Conservation (phyloP, 805 yeast genomes). For the Debaryomyces prosopidis region DNA sequence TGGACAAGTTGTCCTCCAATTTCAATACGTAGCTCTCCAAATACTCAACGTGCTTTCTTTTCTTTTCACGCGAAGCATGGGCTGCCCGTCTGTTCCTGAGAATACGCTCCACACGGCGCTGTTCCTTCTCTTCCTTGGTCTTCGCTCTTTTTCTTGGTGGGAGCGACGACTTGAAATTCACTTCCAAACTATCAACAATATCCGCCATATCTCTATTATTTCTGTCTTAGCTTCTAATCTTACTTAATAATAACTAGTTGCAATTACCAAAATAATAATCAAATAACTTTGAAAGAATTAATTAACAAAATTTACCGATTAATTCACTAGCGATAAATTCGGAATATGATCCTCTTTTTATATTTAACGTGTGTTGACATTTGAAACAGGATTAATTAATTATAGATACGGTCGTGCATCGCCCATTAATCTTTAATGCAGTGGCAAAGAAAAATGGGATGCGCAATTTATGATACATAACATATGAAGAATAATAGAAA, state of each 20-base stretch:
- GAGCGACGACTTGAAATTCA: slow-evolving; percentile 47
- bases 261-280: too few species aligned
- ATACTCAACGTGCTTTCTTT: slow-evolving; percentile 86
- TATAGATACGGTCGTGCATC: background rate
- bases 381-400: background rate
- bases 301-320: background rate
- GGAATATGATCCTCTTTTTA: background rate
- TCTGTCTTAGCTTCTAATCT: background rate
- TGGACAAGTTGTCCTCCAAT: slow-evolving; percentile 37
- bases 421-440: background rate
- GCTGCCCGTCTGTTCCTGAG: slow-evolving; percentile 95
- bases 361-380: background rate
- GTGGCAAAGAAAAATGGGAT: background rate
- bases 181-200: slow-evolving; percentile 6
- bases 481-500: background rate
- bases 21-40: slow-evolving; percentile 61
- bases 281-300: background rate
- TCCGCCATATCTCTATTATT: slow-evolving; percentile 7
- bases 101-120: slow-evolving; percentile 89
- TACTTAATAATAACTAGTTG: too few species aligned
- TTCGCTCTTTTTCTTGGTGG: slow-evolving; percentile 97
- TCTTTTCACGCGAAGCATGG: slow-evolving; percentile 95
- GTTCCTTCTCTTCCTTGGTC: slow-evolving; percentile 96
- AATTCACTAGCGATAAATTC: background rate
- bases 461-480: background rate